These are phyloP conservation scores for Cucurbita moschata DNA, from an alignment of 306 rosid genomes.

Conservation along the genomic window DNA sequence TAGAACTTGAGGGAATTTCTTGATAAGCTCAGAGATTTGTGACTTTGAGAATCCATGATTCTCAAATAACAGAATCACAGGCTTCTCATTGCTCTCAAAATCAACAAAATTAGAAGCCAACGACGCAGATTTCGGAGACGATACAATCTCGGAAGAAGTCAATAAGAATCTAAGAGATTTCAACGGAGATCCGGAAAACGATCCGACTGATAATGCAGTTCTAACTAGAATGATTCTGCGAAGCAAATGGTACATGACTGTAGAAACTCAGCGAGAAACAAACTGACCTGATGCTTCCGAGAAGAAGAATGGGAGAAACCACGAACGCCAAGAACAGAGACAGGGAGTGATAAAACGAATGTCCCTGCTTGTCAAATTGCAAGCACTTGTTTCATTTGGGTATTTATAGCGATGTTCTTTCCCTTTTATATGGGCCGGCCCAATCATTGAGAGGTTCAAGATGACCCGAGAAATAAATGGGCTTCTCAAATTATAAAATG, in stretches of 20 bases:
- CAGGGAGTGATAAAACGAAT: background rate
- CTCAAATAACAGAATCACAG: constrained; percentile 16
- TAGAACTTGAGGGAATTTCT: constrained; percentile 1
- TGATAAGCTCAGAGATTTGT: constrained; percentile 12
- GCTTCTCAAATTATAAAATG: background rate
- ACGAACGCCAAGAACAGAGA: background rate
- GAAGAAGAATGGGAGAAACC: background rate
- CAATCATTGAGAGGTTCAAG: background rate
- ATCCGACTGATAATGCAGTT: background rate
- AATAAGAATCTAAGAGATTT: background rate
- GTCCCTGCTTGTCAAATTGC: too few species aligned
- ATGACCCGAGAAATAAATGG: background rate
- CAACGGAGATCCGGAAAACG: background rate
- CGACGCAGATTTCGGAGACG: constrained; percentile 11
- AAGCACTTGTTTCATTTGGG: too few species aligned
- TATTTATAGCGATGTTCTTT: too few species aligned
- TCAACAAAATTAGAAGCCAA: constrained; percentile 2
- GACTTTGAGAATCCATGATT: constrained; percentile 16
- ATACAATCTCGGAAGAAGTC: constrained; percentile 7
- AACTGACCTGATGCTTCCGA: background rate
- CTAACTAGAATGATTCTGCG: background rate
- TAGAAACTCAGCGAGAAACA: background rate
- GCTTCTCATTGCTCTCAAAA: background rate
- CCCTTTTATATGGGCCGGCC: background rate
- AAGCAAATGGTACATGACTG: background rate